A percentile compares a stretch with the other conserved stretches of the same genome.
These are phyloP conservation scores for Cinnamomum micranthum DNA, from an alignment of 164 flowering plant species.

Conservation along the genomic window DNA sequence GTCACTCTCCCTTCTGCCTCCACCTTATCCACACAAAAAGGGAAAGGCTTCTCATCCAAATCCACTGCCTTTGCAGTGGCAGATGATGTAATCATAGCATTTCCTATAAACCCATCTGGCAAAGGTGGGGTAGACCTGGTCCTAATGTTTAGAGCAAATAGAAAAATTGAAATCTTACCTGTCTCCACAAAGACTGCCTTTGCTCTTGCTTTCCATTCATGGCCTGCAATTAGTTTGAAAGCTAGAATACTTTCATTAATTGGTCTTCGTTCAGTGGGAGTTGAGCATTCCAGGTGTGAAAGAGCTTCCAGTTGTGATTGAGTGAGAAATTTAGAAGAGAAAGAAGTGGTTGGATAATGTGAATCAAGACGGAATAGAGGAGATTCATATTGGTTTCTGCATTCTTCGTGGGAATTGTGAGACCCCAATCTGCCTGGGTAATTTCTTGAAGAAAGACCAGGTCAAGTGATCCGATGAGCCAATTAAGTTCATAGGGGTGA, in stretches of 20 bases:
- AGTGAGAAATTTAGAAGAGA: slow-evolving; percentile 10
- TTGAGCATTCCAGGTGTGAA: slow-evolving; percentile 29
- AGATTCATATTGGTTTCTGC: slow-evolving; percentile 15
- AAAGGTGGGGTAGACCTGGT: slow-evolving; percentile 28
- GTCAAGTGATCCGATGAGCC: too few relatives aligned
- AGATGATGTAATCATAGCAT: slow-evolving; percentile 45
- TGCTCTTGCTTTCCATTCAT: slow-evolving; percentile 39
- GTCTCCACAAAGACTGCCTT: slow-evolving; percentile 26
- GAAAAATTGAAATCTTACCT: slow-evolving; percentile 24
- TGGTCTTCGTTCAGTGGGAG: slow-evolving; percentile 25
- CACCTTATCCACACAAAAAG: slow-evolving; percentile 29
- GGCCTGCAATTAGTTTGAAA: slow-evolving; percentile 39
- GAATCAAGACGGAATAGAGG: slow-evolving; percentile 27
- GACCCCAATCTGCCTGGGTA: too few relatives aligned
- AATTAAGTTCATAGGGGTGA: too few relatives aligned
- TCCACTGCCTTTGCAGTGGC: slow-evolving; percentile 35
- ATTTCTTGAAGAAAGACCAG: too few relatives aligned
- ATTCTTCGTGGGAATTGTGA: slow-evolving; percentile 24
- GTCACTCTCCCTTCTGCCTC: slow-evolving; percentile 31
- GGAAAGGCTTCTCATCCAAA: slow-evolving; percentile 26
- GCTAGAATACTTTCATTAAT: slow-evolving; percentile 32
- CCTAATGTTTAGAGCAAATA: slow-evolving; percentile 40
- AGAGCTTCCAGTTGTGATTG: slow-evolving; percentile 26
- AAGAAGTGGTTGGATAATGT: slow-evolving; percentile 19
- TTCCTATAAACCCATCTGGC: slow-evolving; percentile 35